Base-by-base conservation (phyloP, 2,329 filamentous ascomycete genomes). In the Colletotrichum sp. region DNA sequence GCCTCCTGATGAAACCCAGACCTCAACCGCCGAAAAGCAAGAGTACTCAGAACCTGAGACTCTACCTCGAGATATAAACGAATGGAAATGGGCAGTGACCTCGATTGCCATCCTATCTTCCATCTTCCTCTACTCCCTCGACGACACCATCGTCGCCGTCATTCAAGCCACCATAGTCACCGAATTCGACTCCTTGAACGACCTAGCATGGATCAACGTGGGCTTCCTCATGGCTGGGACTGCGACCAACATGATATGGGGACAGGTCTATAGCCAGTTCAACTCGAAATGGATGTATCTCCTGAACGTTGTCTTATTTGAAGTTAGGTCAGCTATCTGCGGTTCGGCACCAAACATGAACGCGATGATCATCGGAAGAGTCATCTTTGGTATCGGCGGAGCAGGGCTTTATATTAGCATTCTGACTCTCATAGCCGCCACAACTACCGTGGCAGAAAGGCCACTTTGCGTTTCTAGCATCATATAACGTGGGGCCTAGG, bases 361-460 rank as follows among this genome's bases (percentile, higher is more conserved):
- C 77, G 83, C 84, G 28, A 75, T 89, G n/a, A 89, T 89, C 67
- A 74, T 87, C 16, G 86, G 87, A 12, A 82, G 87, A 49, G 84
- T 83, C n/a, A 82, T 88, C 39, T 83, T 82, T 71, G 86, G 87
- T 28, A 78, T 84, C 34, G 86, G 86, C 4, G 86, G 86, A 2
- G 7, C 32, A 15, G 30, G 30, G 9, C 52, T 70, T 3, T 70
- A 70, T 55, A 16, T 72, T 39, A 76, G 74, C 1, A 72, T 69
- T 6, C 52, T 79, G 16, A 57, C 71, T 3, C 55, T 70, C 16
- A 28, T 55, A 3, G 18, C 36, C 34, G 65, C 16, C 8, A 36
- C 59, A 1, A 74, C 64, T 6, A 52, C 21, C 5, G 26, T 63
- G 5, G n/a, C 10, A 2, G 73, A 79, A 44, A 49, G 63, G 2